Base-by-base conservation (phyloP, 257 asterid species). In the Capsicum baccatum region DNA sequence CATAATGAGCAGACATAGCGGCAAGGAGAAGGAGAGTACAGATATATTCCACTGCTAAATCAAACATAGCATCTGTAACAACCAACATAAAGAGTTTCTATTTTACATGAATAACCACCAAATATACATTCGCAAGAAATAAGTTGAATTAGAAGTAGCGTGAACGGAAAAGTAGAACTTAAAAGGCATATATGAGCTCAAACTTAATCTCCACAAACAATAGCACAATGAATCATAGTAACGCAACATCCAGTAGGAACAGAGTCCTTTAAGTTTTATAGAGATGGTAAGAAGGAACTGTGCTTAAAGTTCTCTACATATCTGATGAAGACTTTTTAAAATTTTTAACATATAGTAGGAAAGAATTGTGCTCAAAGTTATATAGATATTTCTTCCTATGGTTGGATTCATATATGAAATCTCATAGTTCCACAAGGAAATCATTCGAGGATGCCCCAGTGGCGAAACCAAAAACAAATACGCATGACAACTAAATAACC, bases 1-100 rank as follows among this genome's bases (percentile, higher is more conserved):
- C 52, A 78, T 35, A 84, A 69, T 50, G 64, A 76, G 79, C 67
- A 19, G 21, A 67, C 21, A 79, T 39, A 57, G 79, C 5, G 52
- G 68, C 63, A 35, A 54, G 67, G 64, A 68, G 64, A 63, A 82
- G 64, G 80, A 62, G 73, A 47, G 47, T 64, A 60, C 21, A 81
- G 14, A 44, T 7, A 37, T 19, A 59, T 44, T 17, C 55, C 76
- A 17, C 44, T 60, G 58, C 57, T 13, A 59, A 17, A 62, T 66
- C 69, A 21, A 58, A 21, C 50, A 81, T 81, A 81, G 15, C 58
- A 44, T 19, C 14, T 44, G 26, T 19, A 58, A 60, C 3, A 54
- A 50, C 82, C 39, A 78, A 81, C 74, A 50, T 44, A 62, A 79
- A 13, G 48, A 59, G n/a, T 81, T 66, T 33, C 21, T 8, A 2